These are phyloP conservation scores for Ilex aquifolium DNA, from an alignment of 257 asterid genomes.

Conservation along the genomic window DNA sequence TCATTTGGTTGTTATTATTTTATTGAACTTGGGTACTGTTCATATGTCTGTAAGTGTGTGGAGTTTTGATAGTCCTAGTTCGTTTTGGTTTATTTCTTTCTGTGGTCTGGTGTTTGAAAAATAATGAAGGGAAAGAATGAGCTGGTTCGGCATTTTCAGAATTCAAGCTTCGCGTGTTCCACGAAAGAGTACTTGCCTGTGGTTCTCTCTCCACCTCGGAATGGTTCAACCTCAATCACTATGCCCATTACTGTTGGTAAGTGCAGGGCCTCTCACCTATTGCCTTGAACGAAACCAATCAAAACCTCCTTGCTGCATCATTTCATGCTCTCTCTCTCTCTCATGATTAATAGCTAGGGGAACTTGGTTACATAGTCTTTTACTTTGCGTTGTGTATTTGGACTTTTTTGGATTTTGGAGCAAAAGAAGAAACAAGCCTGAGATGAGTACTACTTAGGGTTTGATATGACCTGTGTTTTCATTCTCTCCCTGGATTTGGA, in stretches of 20 bases:
- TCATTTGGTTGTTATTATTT: too few species aligned
- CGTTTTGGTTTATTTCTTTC: background rate
- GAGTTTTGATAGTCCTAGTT: background rate
- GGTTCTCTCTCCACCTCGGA: conserved; percentile 16
- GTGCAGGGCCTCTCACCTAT: background rate
- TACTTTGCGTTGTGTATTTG: too few species aligned
- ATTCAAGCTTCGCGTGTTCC: conserved; percentile 9
- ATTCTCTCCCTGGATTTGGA: conserved; percentile 12
- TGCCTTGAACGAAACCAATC: background rate
- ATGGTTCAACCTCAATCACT: conserved; percentile 4
- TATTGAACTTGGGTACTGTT: too few species aligned
- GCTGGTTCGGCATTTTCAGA: conserved; percentile 14
- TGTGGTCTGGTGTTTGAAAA: background rate
- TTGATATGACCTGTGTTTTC: conserved; percentile 9
- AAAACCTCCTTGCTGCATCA: too few species aligned
- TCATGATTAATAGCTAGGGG: too few species aligned
- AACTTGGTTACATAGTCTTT: too few species aligned
- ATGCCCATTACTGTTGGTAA: conserved; percentile 7
- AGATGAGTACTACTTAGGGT: background rate
- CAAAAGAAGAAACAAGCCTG: too few species aligned
- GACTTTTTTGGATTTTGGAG: too few species aligned
- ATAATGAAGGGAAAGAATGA: conserved; percentile 18
- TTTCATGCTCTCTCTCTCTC: too few species aligned
- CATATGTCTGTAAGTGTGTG: too few species aligned
- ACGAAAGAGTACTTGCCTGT: conserved; percentile 14